Conservation (phyloP, 345 rosid species). For the Eucalyptus sp. region DNA sequence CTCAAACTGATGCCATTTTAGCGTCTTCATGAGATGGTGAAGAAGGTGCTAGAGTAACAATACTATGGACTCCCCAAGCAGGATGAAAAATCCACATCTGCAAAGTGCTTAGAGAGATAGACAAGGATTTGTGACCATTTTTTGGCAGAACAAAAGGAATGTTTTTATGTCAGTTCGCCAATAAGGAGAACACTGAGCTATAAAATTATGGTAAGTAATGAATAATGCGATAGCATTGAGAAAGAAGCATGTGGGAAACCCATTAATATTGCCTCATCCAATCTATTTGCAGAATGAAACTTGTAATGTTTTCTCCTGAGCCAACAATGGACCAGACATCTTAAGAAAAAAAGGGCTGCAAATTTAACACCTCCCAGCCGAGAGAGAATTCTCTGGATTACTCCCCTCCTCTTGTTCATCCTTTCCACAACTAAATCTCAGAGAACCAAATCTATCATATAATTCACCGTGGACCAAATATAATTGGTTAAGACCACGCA, state of each 20-base stretch:
- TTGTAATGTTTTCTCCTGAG: rapidly evolving
- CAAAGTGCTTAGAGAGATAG: no score
- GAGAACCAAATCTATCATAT: no score
- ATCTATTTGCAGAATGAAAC: neutral
- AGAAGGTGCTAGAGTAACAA: neutral
- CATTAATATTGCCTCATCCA: neutral
- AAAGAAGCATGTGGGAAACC: neutral
- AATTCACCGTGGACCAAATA: no score
- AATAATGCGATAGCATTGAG: neutral
- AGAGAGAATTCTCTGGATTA: neutral
- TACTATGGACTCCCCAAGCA: neutral
- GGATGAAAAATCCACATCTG: no score
- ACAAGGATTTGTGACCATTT: no score
- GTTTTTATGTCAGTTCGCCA: neutral
- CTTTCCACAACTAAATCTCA: no score
- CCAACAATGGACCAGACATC: neutral
- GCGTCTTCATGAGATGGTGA: neutral
- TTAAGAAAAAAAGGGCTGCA: rapidly evolving
- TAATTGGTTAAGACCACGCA: neutral
- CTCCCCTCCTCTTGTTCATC: no score
- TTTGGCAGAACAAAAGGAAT: no score
- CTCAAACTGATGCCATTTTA: neutral
- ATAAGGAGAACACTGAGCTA: neutral
- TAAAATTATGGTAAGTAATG: rapidly evolving
- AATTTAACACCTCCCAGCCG: neutral